phyloP scores from a whole-genome alignment of 1,139 yeast genomes.

The Arxiozyma telluris region DNA sequence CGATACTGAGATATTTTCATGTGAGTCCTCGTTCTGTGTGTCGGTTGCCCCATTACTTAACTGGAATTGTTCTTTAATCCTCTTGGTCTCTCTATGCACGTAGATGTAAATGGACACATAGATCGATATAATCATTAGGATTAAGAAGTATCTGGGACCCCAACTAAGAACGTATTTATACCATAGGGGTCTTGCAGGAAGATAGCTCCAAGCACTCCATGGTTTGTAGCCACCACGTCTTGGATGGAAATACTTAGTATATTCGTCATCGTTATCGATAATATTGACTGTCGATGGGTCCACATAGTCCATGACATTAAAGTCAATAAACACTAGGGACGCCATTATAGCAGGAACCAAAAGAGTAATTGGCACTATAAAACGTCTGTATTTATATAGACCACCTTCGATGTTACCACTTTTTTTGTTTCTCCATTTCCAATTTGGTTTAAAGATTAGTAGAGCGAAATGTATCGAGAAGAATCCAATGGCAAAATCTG shows the following conservation, averaged over 20 bases:
- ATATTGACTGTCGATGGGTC: slow-evolving; percentile 14
- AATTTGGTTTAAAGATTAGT: slow-evolving; percentile 57
- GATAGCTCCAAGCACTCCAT: slow-evolving; percentile 70
- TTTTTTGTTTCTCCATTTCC: slow-evolving; percentile 37
- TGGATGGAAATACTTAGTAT: slow-evolving; percentile 17
- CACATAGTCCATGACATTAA: slow-evolving; percentile 12
- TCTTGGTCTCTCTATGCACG: slow-evolving; percentile 54
- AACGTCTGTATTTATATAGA: slow-evolving; percentile 48
- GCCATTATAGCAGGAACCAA: slow-evolving; percentile 63
- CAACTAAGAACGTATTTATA: slow-evolving; percentile 67
- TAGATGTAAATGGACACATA: slow-evolving; percentile 68
- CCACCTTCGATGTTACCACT: slow-evolving; percentile 61
- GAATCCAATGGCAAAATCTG: slow-evolving; percentile 73
- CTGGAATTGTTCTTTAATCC: slow-evolving; percentile 36
- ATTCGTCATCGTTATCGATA: slow-evolving; percentile 21
- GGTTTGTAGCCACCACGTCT: slow-evolving; percentile 45
- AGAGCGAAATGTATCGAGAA: slow-evolving; percentile 80
- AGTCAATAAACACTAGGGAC: slow-evolving; percentile 57
- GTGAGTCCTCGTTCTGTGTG: not conserved
- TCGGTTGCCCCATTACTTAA: not conserved
- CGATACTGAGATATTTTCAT: not conserved
- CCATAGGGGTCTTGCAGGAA: slow-evolving; percentile 70
- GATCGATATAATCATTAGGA: slow-evolving; percentile 52
- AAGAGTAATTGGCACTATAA: slow-evolving; percentile 52
- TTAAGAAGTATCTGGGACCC: slow-evolving; percentile 70